Evolutionary conservation across 352 stramenopile genomes (phyloP).

Genomic region (Globisporangium irregulare): DNA sequence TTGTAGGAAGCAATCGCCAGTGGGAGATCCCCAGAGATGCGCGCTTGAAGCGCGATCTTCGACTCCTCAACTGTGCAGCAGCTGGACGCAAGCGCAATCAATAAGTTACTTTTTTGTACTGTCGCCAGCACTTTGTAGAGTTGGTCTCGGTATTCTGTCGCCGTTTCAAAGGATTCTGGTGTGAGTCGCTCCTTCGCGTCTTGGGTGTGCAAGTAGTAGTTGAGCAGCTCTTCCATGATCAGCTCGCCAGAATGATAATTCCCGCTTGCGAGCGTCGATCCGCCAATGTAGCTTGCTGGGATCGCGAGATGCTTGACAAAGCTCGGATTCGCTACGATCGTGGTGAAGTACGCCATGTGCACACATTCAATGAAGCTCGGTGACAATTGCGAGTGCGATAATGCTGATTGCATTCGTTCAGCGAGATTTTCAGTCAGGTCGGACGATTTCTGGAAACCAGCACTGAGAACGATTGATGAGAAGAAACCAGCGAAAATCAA

Average conservation of each 20-base stretch:
- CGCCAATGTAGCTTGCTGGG: conserved; percentile 37
- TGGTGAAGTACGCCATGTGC: conserved; percentile 49
- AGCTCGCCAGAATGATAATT: conserved; percentile 59
- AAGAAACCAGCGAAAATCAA: conserved; percentile 46
- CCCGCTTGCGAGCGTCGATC: conserved; percentile 58
- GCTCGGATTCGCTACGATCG: conserved; percentile 29
- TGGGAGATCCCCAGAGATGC: conserved; percentile 67
- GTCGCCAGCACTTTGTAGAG: conserved; percentile 70
- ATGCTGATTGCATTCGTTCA: conserved; percentile 7
- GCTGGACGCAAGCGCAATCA: conserved; percentile 51
- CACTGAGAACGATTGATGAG: conserved; percentile 34
- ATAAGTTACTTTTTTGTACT: conserved; percentile 62
- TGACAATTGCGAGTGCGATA: conserved; percentile 16
- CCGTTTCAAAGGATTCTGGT: conserved; percentile 17
- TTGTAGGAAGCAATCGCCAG: conserved; percentile 68
- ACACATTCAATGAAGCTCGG: conserved; percentile 28
- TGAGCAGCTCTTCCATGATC: conserved; percentile 64
- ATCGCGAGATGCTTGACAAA: conserved; percentile 35
- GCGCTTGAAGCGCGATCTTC: conserved; percentile 56
- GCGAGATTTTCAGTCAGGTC: conserved; percentile 1
- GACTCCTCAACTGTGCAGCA: conserved; percentile 55
- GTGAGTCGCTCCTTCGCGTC: conserved; percentile 2
- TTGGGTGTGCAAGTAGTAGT: conserved; percentile 21
- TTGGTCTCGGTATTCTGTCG: conserved; percentile 55
- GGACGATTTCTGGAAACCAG: conserved; percentile 24